Conservation (phyloP, 2,329 filamentous ascomycete genomes). For the Penicillium psychrosexuale region DNA sequence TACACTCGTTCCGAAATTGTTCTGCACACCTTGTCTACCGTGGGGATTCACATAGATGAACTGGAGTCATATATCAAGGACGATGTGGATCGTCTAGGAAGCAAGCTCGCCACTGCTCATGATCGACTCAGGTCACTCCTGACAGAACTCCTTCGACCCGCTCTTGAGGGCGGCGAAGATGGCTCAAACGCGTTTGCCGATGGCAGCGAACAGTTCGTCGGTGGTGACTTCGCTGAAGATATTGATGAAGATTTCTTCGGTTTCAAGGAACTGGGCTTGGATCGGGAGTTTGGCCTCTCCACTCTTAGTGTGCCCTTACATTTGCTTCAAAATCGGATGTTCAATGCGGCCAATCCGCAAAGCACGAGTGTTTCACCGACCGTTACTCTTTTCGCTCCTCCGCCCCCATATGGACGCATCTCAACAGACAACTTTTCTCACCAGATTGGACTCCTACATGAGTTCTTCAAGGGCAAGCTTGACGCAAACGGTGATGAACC, state of each 20-base stretch:
- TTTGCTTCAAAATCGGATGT: constrained; percentile 85
- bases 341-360: constrained; percentile 78
- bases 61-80: constrained; percentile 88
- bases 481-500: constrained; percentile 78
- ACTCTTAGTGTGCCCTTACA: constrained; percentile 90
- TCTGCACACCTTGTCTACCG: constrained; percentile 79
- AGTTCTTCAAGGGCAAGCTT: constrained; percentile 87
- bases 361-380: constrained; percentile 52
- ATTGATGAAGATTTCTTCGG: constrained; percentile 99
- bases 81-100: constrained; percentile 80
- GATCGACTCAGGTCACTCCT: constrained; percentile 93
- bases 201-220: constrained; percentile 93
- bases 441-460: constrained; percentile 83
- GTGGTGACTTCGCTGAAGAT: constrained; percentile 95
- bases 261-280: constrained; percentile 90
- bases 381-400: constrained; percentile 60
- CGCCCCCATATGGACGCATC: constrained; percentile 71
- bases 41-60: constrained; percentile 75
- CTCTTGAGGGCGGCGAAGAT: constrained; percentile 77
- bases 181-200: constrained; percentile 92
- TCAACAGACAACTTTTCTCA: constrained; percentile 71
- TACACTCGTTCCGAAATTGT: constrained; percentile 83
- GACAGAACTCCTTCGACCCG: constrained; percentile 87
- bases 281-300: constrained; percentile 83
- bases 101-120: constrained; percentile 78